These are phyloP conservation scores for Eutrema yunnanense DNA, from an alignment of 345 rosid genomes.

Conservation along the genomic window DNA sequence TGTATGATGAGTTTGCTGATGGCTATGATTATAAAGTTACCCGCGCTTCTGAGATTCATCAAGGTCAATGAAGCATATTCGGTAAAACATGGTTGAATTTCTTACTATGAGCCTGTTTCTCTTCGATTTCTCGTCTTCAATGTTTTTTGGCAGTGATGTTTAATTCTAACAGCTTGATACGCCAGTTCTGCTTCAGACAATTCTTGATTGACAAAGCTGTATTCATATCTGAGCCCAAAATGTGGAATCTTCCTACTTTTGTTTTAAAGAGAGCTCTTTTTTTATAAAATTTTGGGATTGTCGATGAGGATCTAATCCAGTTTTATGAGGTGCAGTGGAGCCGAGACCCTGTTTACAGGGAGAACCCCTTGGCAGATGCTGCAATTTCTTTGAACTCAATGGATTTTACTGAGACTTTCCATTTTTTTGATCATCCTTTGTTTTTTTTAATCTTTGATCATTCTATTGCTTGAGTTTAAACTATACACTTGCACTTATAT, in stretches of 20 bases:
- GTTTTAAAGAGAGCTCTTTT: neutral
- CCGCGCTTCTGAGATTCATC: slow-evolving; percentile 65
- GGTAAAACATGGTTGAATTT: slow-evolving; percentile 55
- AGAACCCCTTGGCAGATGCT: slow-evolving; percentile 58
- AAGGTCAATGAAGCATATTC: slow-evolving; percentile 42
- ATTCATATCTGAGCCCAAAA: slow-evolving; percentile 39
- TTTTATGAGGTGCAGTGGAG: slow-evolving; percentile 17
- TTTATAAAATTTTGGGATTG: neutral
- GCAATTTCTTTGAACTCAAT: slow-evolving; percentile 24
- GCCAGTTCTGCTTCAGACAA: slow-evolving; percentile 98
- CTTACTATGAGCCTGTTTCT: slow-evolving; percentile 53
- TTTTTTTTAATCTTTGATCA: neutral
- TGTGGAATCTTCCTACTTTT: neutral
- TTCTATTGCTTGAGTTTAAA: slow-evolving; percentile 14
- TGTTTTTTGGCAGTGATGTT: slow-evolving; percentile 41
- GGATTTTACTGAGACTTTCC: slow-evolving; percentile 43
- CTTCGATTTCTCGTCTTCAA: neutral
- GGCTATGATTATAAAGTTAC: slow-evolving; percentile 52
- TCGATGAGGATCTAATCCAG: slow-evolving; percentile 19
- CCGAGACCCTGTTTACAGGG: slow-evolving; percentile 34
- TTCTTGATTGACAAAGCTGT: slow-evolving; percentile 82
- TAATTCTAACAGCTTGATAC: slow-evolving; percentile 43
- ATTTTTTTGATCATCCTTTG: neutral
- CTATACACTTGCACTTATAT: slow-evolving; percentile 23
- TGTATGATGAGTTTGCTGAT: neutral